A percentile compares a stretch with the other conserved stretches of the same genome.
Evolutionary conservation across 768 basidiomycete genomes (phyloP).

Genomic region (Xanthoconium stramineum): DNA sequence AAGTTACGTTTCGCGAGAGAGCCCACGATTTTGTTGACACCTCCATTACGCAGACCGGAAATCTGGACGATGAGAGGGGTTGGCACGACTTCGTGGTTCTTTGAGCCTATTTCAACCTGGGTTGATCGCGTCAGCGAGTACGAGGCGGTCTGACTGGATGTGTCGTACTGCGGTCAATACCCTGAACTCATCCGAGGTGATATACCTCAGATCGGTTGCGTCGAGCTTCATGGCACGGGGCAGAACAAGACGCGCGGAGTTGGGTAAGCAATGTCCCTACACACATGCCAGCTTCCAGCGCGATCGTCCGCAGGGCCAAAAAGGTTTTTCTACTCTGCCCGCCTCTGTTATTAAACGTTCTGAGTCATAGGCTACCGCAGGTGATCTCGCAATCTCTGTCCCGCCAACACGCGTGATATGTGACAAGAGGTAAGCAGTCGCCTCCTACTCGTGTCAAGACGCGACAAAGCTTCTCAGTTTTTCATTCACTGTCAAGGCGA

Average conservation of each 20-base stretch:
- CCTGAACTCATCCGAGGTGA: slow-evolving; percentile 89
- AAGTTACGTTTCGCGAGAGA: slow-evolving; percentile 89
- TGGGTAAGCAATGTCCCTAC: not conserved
- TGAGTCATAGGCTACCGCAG: slow-evolving; percentile 19
- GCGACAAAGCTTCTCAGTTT: slow-evolving; percentile 13
- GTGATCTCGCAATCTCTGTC: slow-evolving; percentile 19
- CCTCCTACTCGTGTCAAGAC: not conserved
- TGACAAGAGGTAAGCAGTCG: slow-evolving; percentile 16
- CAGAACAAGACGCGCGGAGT: slow-evolving; percentile 1
- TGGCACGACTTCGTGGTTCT: slow-evolving; percentile 97
- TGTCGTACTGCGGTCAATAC: slow-evolving; percentile 83
- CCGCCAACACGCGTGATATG: slow-evolving; percentile 1
- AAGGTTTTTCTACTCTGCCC: slow-evolving; percentile 25
- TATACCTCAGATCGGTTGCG: slow-evolving; percentile 90
- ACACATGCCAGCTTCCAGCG: slow-evolving; percentile 16
- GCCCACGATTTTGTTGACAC: slow-evolving; percentile 90
- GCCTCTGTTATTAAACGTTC: not conserved
- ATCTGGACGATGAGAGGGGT: slow-evolving; percentile 86
- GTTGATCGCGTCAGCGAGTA: not conserved
- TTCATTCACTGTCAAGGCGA: slow-evolving; percentile 20
- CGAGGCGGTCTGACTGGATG: not conserved
- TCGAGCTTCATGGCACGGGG: slow-evolving; percentile 75
- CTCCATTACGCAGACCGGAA: slow-evolving; percentile 87
- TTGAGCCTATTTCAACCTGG: slow-evolving; percentile 96
- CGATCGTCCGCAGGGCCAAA: slow-evolving; percentile 31